Percentiles rank a stretch among this genome's conserved stretches.
These are phyloP conservation scores for Hanseniaspora osmophila DNA, from an alignment of 805 yeast species.

Conservation along the genomic window DNA sequence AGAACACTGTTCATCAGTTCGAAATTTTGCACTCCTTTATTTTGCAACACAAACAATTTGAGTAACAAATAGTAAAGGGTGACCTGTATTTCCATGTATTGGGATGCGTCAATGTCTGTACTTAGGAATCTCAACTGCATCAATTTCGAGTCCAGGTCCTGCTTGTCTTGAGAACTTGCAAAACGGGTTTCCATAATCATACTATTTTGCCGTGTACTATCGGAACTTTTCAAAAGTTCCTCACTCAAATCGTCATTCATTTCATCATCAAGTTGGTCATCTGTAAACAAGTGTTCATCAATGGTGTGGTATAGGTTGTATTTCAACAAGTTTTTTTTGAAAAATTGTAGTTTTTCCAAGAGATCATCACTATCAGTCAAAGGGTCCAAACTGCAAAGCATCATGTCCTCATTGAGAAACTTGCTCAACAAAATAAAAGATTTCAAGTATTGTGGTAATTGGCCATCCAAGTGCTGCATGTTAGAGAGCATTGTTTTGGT, in stretches of 20 bases:
- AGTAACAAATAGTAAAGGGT: slow-evolving; percentile 16
- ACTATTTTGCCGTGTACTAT: too few species aligned
- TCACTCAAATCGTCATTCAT: not conserved
- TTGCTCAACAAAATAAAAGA: slow-evolving; percentile 13
- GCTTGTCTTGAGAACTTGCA: too few species aligned
- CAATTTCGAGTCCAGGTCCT: not conserved
- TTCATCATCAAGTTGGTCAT: not conserved
- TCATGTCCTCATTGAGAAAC: slow-evolving; percentile 7
- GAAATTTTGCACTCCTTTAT: slow-evolving; percentile 62
- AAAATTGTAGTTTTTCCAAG: not conserved
- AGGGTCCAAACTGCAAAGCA: too few species aligned
- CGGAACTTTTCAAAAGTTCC: too few species aligned
- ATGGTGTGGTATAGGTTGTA: not conserved
- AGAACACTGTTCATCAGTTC: slow-evolving; percentile 26
- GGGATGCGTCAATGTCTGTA: not conserved
- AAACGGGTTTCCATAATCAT: too few species aligned
- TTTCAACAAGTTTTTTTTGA: not conserved
- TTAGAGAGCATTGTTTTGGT: slow-evolving; percentile 10
- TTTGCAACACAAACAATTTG: slow-evolving; percentile 60
- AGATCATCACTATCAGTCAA: too few species aligned
- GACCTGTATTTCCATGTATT: not conserved
- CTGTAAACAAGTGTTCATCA: not conserved
- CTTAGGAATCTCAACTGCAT: not conserved
- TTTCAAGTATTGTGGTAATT: slow-evolving; percentile 4
- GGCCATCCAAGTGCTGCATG: slow-evolving; percentile 7